These are phyloP conservation scores for Centrapalus pauciflorus DNA, from an alignment of 129 eudicot species.

Conservation along the genomic window DNA sequence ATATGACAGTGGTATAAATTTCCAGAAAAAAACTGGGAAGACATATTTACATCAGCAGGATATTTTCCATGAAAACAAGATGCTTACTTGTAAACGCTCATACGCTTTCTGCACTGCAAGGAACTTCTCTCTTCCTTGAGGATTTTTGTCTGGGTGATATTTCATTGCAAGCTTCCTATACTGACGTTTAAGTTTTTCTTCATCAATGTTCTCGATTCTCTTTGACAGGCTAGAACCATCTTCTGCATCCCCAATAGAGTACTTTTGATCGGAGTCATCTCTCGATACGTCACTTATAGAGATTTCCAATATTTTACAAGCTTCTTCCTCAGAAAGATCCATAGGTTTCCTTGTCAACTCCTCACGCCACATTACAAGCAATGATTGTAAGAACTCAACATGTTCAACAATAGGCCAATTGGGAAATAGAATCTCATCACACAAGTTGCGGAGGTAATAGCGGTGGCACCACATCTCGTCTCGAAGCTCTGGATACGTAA, in stretches of 20 bases:
- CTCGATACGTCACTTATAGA: constrained; percentile 70
- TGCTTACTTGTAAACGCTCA: constrained; percentile 86
- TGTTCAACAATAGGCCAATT: constrained; percentile 99
- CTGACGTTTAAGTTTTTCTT: constrained; percentile 93
- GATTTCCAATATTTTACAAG: constrained; percentile 88
- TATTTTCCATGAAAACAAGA: background rate
- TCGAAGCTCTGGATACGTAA: constrained; percentile 89
- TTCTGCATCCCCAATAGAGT: constrained; percentile 39
- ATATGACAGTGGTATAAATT: constrained; percentile 5
- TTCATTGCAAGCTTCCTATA: constrained; percentile 94
- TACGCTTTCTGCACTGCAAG: constrained; percentile 98
- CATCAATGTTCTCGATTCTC: constrained; percentile 90
- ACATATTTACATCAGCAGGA: background rate
- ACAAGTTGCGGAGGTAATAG: constrained; percentile 84
- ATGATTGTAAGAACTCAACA: constrained; percentile 93
- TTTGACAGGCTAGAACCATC: constrained; percentile 59
- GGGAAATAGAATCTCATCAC: constrained; percentile 91
- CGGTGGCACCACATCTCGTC: constrained; percentile 99
- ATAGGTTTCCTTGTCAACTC: constrained; percentile 96
- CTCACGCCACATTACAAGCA: constrained; percentile 99
- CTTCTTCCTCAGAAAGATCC: constrained; percentile 99
- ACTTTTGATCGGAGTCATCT: constrained; percentile 50
- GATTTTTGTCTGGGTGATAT: constrained; percentile 99
- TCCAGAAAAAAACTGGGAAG: background rate
- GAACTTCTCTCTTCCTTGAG: constrained; percentile 97